Conservation (phyloP, 352 stramenopile species). For the Heterotrichella gracilis region DNA sequence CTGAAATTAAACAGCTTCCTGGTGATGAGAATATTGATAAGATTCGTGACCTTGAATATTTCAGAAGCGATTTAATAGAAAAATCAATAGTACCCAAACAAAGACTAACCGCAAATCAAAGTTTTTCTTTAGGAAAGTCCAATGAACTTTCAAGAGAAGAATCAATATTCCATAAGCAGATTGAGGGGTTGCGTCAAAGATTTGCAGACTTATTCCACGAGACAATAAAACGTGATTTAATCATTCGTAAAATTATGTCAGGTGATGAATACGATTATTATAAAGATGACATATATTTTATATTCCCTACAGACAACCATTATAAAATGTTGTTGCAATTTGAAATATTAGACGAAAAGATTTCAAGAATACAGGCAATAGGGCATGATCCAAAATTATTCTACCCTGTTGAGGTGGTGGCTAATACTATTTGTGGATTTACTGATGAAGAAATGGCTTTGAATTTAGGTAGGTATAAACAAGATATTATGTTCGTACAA, state of each 20-base stretch:
- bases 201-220: neutral
- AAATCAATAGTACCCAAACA: neutral
- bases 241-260: neutral
- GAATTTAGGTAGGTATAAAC: too few species aligned
- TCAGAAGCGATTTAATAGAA: neutral
- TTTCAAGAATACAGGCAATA: too few species aligned
- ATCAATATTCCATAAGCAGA: neutral
- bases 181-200: neutral
- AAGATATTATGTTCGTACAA: too few species aligned
- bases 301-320: neutral
- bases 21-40: neutral
- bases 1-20: constrained; percentile 8
- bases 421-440: too few species aligned
- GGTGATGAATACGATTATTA: neutral
- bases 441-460: too few species aligned
- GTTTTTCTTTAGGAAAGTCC: neutral
- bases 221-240: constrained; percentile 8
- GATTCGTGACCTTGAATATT: constrained; percentile 11
- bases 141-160: constrained; percentile 9
- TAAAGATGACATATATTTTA: constrained; percentile 4
- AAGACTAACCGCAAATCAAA: neutral
- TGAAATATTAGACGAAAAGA: too few species aligned
- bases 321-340: neutral
- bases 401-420: too few species aligned
- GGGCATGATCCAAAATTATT: too few species aligned